Evolutionary conservation across 2,329 filamentous ascomycete genomes (phyloP).

Genomic region (Alternaria consortialis): DNA sequence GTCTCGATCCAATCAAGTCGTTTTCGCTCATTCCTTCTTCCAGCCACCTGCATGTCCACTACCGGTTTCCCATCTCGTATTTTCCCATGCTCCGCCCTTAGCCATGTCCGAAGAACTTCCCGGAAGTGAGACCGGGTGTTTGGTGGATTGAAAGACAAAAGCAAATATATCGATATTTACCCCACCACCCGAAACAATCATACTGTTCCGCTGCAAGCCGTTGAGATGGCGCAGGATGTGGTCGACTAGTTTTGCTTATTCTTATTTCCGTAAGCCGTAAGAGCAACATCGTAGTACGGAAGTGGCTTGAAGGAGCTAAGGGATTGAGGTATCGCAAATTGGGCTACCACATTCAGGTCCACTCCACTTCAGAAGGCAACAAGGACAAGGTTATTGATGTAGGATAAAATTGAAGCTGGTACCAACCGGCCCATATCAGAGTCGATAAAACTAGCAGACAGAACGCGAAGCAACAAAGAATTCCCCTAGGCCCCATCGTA

Average conservation of each 20-base stretch:
- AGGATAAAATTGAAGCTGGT: slow-evolving; percentile 11
- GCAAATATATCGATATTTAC: background rate
- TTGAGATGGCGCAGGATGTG: background rate
- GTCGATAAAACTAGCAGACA: background rate
- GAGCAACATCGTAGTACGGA: too few species aligned
- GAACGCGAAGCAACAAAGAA: slow-evolving; percentile 3
- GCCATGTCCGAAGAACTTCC: too few species aligned
- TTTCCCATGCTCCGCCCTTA: background rate
- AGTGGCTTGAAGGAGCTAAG: too few species aligned
- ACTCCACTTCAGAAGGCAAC: background rate
- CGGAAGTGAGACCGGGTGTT: too few species aligned
- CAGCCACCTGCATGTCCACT: too few species aligned
- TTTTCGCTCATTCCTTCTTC: too few species aligned
- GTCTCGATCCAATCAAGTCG: too few species aligned
- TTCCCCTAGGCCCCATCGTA: background rate
- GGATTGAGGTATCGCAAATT: background rate
- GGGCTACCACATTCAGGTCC: background rate
- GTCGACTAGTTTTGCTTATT: background rate
- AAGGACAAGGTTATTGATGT: background rate
- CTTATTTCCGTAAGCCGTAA: too few species aligned
- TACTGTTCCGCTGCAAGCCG: background rate
- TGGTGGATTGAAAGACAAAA: too few species aligned
- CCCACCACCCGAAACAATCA: background rate
- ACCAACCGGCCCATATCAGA: background rate
- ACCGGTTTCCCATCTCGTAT: too few species aligned